These are phyloP conservation scores for Dianthus caryophyllus DNA, from an alignment of 148 eudicot genomes.

Conservation along the genomic window DNA sequence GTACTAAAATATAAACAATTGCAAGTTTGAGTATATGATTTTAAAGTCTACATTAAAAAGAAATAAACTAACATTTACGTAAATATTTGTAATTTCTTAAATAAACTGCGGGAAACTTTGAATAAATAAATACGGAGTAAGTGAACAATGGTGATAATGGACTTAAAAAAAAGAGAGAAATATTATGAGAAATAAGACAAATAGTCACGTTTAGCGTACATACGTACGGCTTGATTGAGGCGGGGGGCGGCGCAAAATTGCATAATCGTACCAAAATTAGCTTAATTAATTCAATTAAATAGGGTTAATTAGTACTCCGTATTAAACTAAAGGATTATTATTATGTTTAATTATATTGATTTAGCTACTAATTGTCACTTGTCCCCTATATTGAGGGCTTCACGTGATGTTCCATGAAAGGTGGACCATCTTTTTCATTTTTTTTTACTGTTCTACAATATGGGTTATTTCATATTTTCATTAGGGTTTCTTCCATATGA, in stretches of 20 bases:
- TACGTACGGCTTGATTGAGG: constrained; percentile 30
- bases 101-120: no score
- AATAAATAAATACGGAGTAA: no score
- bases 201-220: neutral
- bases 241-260: constrained; percentile 16
- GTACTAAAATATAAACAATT: no score
- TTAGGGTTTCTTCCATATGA: neutral
- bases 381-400: constrained; percentile 22
- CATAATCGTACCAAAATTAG: constrained; percentile 13
- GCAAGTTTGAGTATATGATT: no score
- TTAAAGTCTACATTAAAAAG: no score
- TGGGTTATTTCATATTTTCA: neutral
- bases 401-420: constrained; percentile 30
- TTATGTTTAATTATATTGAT: neutral
- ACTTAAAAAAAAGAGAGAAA: neutral
- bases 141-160: no score
- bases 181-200: neutral
- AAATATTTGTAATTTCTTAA: no score
- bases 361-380: constrained; percentile 11
- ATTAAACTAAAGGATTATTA: neutral
- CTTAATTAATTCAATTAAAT: neutral
- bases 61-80: no score
- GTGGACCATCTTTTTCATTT: constrained; percentile 10
- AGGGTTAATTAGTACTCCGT: no score
- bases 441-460: neutral